Evolutionary conservation across 257 asterid species (phyloP), one percentile per base, ranked within the genome.

Genomic region (Anisodus acutangulus): DNA sequence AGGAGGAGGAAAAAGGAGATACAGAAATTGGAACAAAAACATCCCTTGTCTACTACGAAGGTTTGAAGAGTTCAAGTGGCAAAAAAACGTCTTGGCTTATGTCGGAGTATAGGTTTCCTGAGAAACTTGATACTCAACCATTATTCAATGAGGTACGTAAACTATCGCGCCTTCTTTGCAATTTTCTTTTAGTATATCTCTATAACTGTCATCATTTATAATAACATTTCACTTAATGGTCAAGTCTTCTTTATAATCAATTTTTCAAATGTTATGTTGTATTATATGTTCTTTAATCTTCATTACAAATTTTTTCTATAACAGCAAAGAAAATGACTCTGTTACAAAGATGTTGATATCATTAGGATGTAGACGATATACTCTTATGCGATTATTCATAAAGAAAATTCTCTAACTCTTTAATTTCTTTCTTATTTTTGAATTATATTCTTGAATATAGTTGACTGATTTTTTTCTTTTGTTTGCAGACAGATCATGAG

Each of bases 81-180:
- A 59, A 3, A 17, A 71, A 45, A 72, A 54, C 67, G 10, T 37
- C 79, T 16, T 83, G 86, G 86, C 82, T 83, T 37, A 83, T 83
- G 86, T 10, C 5, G 58, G 82, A 83, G 31, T 59, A 26, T 1
- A 74, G 86, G 22, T 45, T 83, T 1, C 55, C 53, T 5, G 3
- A 9, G 0, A 0, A 35, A 2, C 16, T 6, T 16, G 0, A 49
- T 49, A 37, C 62, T 76, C 60, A 2, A 11, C 12, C 17, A 12
- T 10, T 49, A 51, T 49, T 6, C 62, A 3, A 13, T 26, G 54
- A 8, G 71, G 82, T 41, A 68, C 9, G 12, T 15, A 3, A 57
- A 5, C 35, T n/a, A 26, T 17, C 8, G 6, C 39, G 16, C 47
- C 10, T 68, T 57, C 37, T 70, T 37, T 39, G n/a, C 1, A 8